Conservation (phyloP, 805 yeast genomes). For the Barnettozyma vustinii region DNA sequence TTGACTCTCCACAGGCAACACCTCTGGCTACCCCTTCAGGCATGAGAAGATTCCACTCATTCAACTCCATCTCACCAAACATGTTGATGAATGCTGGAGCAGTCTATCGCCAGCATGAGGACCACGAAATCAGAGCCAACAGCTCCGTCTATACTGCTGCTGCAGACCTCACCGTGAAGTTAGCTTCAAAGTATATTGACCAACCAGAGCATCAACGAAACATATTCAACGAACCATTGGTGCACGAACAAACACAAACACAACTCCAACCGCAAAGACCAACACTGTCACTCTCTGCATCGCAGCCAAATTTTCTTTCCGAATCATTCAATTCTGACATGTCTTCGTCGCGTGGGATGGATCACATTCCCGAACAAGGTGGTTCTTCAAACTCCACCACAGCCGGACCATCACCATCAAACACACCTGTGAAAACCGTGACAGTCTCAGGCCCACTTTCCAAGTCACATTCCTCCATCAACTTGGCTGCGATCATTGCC, state of each 20-base stretch:
- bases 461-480: conserved; percentile 48
- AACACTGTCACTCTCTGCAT: not conserved
- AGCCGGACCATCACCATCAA: not conserved
- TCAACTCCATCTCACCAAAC: conserved; percentile 21
- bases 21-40: conserved; percentile 23
- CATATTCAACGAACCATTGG: not conserved
- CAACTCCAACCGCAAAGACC: not conserved
- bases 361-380: conserved; percentile 1
- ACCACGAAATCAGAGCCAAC: conserved; percentile 1
- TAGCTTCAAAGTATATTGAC: conserved; percentile 22
- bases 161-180: conserved; percentile 26
- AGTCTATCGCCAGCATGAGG: not conserved
- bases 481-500: conserved; percentile 48
- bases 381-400: not conserved
- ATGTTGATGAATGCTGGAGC: conserved; percentile 18
- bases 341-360: conserved; percentile 2
- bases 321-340: conserved; percentile 8
- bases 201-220: conserved; percentile 1
- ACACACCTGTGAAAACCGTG: conserved; percentile 4
- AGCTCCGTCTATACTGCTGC: conserved; percentile 22
- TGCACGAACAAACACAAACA: not conserved
- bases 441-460: conserved; percentile 11
- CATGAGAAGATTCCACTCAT: conserved; percentile 5
- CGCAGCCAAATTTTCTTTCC: not conserved
- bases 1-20: conserved; percentile 17